Percentiles rank a stretch among this genome's conserved stretches.
Conservation (phyloP, 805 yeast genomes). For the Brettanomyces sp. region DNA sequence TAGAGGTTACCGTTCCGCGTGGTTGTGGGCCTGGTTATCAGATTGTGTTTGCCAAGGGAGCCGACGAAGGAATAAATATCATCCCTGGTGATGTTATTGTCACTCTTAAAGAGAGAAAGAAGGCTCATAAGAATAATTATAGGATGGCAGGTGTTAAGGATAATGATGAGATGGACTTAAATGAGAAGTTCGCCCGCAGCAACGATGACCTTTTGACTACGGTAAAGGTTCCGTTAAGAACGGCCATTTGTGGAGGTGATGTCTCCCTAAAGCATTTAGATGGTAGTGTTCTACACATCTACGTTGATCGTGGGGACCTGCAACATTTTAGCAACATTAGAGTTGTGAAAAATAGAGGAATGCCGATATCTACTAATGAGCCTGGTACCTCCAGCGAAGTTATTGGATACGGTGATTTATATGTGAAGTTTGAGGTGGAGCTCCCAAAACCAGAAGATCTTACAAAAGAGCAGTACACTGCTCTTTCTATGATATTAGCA, state of each 20-base stretch:
- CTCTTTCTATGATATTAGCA: background rate
- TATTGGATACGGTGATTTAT: conserved; percentile 39
- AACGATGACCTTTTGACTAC: conserved; percentile 15
- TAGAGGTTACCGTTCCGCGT: conserved; percentile 43
- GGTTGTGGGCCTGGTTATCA: conserved; percentile 47
- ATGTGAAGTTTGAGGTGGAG: conserved; percentile 46
- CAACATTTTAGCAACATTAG: conserved; percentile 36
- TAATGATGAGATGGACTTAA: conserved; percentile 1
- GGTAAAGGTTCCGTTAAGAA: conserved; percentile 12
- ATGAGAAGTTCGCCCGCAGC: conserved; percentile 27
- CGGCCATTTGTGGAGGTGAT: conserved; percentile 21
- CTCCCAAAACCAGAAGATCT: conserved; percentile 43
- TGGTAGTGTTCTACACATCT: conserved; percentile 28
- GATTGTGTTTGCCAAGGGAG: conserved; percentile 47
- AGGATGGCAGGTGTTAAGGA: conserved; percentile 9
- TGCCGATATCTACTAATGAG: conserved; percentile 38
- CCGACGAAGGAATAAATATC: conserved; percentile 52
- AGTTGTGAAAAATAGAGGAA: conserved; percentile 39
- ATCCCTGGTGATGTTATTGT: conserved; percentile 63
- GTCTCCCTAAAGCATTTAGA: conserved; percentile 27
- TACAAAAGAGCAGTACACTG: conserved; percentile 24
- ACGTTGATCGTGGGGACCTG: conserved; percentile 41
- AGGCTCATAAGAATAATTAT: no score
- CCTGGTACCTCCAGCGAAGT: conserved; percentile 3
- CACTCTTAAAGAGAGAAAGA: conserved; percentile 32